Base-by-base conservation (phyloP, 2,329 filamentous ascomycete species). In the Pyrenochaeta sp. region DNA sequence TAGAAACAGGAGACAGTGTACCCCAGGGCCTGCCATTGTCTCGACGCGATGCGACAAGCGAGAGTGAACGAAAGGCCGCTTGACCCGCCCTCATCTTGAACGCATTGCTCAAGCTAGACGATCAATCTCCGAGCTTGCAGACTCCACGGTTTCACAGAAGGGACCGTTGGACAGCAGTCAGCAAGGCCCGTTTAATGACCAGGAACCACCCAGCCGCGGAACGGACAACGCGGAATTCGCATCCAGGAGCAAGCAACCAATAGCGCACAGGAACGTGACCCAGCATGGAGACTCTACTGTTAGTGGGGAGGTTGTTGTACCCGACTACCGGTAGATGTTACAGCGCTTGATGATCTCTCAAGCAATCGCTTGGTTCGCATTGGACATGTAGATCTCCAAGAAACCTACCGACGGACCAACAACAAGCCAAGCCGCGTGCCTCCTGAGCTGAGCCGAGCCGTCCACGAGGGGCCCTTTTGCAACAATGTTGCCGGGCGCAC, bases 121-220 rank as follows among this genome's bases (percentile, higher is more conserved):
- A 27, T n/a, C 52, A 58, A 56, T 60, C 34, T 60, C 53, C 58
- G 58, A 25, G 44, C 44, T 12, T 58, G 55, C 45, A 56, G 25
- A 3, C 13, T 39, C 36, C 15, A 5, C 36, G 3, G 42, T 27
- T 44, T 22, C 43, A 19, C 45, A 46, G 37, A 50, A 50, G 25
- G 6, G 22, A 28, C 25, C 46, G 45, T 55, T 55, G 46, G 46
- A 44, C 8, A 19, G n/a, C n/a, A 46, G 27, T 15, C 43, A 30
- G 43, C 45, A 47, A 47, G 2, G 45, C 19, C 45, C 36, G 5
- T 10, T 13, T 6, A 39, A 3, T 3, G 36, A 39, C 40, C 15
- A 36, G 45, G 45, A 13, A 19, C 13, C 36, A 22, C 30, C 43
- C 32, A 40, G 57, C 49, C 5, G 52, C 49, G 43, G 42, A 28